Evolutionary conservation across 2,329 filamentous ascomycete species (phyloP), one percentile per base, ranked within the genome.

Genomic region (Pseudogymnoascus sp.): DNA sequence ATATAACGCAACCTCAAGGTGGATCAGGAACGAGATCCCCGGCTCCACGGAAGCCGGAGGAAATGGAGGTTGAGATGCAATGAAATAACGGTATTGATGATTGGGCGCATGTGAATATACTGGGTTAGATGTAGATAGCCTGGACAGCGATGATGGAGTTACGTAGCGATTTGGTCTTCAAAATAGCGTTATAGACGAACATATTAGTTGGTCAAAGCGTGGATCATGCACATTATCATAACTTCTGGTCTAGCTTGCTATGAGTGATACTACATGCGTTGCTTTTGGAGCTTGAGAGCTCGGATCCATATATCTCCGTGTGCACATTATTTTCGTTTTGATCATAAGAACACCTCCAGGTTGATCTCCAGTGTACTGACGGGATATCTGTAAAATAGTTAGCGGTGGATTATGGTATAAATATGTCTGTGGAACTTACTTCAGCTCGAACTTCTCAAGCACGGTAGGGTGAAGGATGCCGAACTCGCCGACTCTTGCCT

Each of bases 291-390:
- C 47, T 54, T 54, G n/a, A 54, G 29, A 54, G 47, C 47, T 35
- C 47, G 33, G 47, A 54, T 54, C 47, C 47, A 54, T 54, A 54
- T 54, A 54, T 33, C n/a, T 54, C 47, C 47, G 47, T 54, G 29
- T 33, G 47, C 47, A 54, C 47, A 33, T 54, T 54, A 54, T 17
- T 54, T 54, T 54, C 47, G 29, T 54, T 33, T 54, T 54, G 47
- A 54, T 54, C 47, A 96, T 77, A 97, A 80, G 82, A 99, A 95
- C 67, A 89, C 84, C 77, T 97, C 93, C 33, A 97, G 84, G 76
- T 97, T 96, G 73, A 99, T 83, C 79, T 99, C 94, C 68, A 99
- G 77, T 44, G 90, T 92, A 77, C 92, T 97, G 69, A 96, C 92
- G 41, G 94, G 93, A 79, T 92, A 93, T 79, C 85, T 88, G 61